Evolutionary conservation across 306 rosid species (phyloP).

Genomic region (Hippophae tibetana): DNA sequence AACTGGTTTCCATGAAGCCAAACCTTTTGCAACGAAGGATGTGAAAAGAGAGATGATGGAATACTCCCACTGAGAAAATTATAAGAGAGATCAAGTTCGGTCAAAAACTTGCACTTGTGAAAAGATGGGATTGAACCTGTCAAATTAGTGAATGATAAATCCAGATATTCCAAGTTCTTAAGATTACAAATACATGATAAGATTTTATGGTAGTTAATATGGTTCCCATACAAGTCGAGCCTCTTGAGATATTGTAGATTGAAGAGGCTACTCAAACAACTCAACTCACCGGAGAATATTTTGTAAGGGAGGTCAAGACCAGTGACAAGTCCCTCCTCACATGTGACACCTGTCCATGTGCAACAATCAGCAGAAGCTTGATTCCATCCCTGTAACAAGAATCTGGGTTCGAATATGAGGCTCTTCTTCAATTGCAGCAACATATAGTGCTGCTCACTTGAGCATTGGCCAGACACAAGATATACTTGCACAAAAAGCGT

Average conservation of each 20-base stretch:
- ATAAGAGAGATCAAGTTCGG: neutral
- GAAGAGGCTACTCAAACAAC: neutral
- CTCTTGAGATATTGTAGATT: neutral
- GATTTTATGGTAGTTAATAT: too few relatives aligned
- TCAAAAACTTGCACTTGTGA: too few relatives aligned
- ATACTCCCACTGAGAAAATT: conserved; percentile 17
- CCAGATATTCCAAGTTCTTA: too few relatives aligned
- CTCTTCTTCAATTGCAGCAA: neutral
- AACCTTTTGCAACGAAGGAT: conserved; percentile 4
- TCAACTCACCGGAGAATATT: neutral
- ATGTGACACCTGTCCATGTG: neutral
- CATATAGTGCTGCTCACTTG: too few relatives aligned
- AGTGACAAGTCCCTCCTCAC: neutral
- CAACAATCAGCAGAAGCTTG: neutral
- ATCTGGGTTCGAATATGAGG: too few relatives aligned
- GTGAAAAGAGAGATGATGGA: conserved; percentile 13
- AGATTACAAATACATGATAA: too few relatives aligned
- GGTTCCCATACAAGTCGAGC: neutral
- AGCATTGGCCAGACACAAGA: too few relatives aligned
- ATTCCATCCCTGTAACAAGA: neutral
- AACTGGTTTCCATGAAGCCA: conserved; percentile 6
- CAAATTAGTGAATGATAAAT: too few relatives aligned
- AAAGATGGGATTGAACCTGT: too few relatives aligned
- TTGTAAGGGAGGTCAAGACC: neutral
- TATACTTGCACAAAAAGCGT: too few relatives aligned